phyloP scores from a whole-genome alignment of 1,284 basidiomycete genomes.

The Moesziomyces globuligerus region DNA sequence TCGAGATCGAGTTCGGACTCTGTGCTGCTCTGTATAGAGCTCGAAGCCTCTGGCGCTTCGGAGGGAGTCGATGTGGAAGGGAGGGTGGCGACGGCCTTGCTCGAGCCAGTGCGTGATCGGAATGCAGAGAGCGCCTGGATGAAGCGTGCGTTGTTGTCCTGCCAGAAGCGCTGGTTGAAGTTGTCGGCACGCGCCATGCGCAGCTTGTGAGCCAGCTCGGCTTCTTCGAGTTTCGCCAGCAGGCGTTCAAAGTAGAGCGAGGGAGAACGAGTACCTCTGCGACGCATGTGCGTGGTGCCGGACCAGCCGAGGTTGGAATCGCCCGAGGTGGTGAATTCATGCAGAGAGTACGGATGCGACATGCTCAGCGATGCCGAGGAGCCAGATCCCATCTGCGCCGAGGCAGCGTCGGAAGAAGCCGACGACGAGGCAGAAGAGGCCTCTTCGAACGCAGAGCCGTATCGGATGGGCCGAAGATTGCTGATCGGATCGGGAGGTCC shows the following conservation, averaged over 20 bases:
- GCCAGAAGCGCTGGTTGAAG: conserved; percentile 66
- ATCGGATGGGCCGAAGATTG: conserved; percentile 62
- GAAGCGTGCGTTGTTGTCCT: conserved; percentile 64
- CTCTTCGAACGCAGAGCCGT: conserved; percentile 51
- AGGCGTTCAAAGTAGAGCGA: conserved; percentile 51
- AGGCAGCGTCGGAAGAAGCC: conserved; percentile 5
- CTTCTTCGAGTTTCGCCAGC: conserved; percentile 50
- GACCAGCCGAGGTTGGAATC: conserved; percentile 10
- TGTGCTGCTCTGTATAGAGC: neutral
- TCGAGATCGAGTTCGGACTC: conserved; percentile 34
- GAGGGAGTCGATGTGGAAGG: neutral
- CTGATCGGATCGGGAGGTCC: conserved; percentile 61
- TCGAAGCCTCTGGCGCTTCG: neutral
- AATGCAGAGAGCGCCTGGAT: conserved; percentile 51
- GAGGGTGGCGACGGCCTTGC: conserved; percentile 38
- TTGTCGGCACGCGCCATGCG: conserved; percentile 53
- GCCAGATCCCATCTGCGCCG: neutral
- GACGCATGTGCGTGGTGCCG: neutral
- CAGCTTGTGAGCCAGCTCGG: conserved; percentile 57
- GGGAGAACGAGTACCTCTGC: conserved; percentile 2
- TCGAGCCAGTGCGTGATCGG: conserved; percentile 24
- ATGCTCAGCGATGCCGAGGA: conserved; percentile 20
- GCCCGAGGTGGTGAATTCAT: conserved; percentile 52
- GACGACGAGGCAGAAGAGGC: conserved; percentile 5
- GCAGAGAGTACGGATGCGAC: conserved; percentile 61